Conservation (phyloP, 2,329 filamentous ascomycete genomes). For the Lasiodiplodia theobromae region DNA sequence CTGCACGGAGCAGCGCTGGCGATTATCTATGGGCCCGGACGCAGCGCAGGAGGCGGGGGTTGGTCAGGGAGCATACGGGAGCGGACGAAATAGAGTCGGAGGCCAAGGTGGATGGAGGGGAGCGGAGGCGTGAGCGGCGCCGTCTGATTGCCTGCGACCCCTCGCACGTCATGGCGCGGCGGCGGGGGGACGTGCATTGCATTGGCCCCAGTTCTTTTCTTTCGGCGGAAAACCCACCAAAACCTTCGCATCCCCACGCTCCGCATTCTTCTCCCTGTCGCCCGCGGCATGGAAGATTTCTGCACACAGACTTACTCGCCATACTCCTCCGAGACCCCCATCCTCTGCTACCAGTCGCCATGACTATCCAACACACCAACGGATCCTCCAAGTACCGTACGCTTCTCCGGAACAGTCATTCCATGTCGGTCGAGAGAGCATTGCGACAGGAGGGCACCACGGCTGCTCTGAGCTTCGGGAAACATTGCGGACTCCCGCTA, state of each 20-base stretch:
- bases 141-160: constrained; percentile 3
- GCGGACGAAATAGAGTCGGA: background rate
- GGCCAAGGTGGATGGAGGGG: background rate
- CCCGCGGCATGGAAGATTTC: constrained; percentile 28
- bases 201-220: constrained; percentile 19
- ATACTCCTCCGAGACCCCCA: constrained; percentile 29
- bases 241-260: constrained; percentile 17
- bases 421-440: background rate
- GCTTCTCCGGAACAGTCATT: constrained; percentile 13
- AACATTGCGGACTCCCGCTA: too few species aligned
- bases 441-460: background rate
- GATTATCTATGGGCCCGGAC: background rate
- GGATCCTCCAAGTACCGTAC: constrained; percentile 28
- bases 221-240: constrained; percentile 13
- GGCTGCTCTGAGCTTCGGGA: background rate
- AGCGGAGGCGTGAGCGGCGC: background rate
- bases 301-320: constrained; percentile 27
- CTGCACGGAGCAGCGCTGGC: too few species aligned
- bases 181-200: constrained; percentile 20
- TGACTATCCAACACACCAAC: constrained; percentile 24
- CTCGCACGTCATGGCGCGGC: constrained; percentile 25
- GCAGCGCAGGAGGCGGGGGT: too few species aligned
- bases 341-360: constrained; percentile 31
- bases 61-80: background rate
- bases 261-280: background rate